phyloP scores from a whole-genome alignment of 345 rosid species.

The Psidium friedrichsthalianum region DNA sequence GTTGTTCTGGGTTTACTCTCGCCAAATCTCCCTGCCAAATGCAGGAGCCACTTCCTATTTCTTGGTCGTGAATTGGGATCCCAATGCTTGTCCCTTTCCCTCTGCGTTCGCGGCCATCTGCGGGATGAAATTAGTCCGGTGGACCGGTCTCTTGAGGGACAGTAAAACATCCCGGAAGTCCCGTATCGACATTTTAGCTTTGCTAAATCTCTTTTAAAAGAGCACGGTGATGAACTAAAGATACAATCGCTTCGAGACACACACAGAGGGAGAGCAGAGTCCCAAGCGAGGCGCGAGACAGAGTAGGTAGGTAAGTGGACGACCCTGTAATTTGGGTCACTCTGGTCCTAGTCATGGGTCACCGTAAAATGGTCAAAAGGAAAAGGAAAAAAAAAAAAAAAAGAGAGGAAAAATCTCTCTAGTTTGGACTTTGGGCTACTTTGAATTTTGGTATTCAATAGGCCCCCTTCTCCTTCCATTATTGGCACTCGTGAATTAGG shows the following conservation, averaged over 20 bases:
- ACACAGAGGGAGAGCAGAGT: neutral
- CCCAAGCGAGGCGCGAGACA: neutral
- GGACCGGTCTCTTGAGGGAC: too few species aligned
- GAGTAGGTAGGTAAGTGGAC: neutral
- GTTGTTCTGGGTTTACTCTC: neutral
- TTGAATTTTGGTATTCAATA: neutral
- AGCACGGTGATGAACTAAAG: neutral
- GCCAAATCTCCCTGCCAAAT: neutral
- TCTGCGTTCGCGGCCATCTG: neutral
- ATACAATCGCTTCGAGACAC: too few species aligned
- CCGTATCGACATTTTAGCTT: neutral
- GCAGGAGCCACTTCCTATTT: neutral
- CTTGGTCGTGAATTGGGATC: neutral
- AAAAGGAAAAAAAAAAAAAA: neutral
- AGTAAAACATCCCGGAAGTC: neutral
- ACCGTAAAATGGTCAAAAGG: neutral
- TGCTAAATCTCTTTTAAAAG: neutral
- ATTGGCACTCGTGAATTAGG: neutral
- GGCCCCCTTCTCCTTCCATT: neutral
- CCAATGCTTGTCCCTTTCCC: neutral
- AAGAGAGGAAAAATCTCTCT: neutral
- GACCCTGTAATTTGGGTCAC: neutral
- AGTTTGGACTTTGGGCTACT: neutral
- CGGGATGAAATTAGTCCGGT: too few species aligned
- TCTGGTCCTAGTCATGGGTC: neutral